Base-by-base conservation (phyloP, 2,329 filamentous ascomycete genomes). In the Pseudogymnoascus sp. region DNA sequence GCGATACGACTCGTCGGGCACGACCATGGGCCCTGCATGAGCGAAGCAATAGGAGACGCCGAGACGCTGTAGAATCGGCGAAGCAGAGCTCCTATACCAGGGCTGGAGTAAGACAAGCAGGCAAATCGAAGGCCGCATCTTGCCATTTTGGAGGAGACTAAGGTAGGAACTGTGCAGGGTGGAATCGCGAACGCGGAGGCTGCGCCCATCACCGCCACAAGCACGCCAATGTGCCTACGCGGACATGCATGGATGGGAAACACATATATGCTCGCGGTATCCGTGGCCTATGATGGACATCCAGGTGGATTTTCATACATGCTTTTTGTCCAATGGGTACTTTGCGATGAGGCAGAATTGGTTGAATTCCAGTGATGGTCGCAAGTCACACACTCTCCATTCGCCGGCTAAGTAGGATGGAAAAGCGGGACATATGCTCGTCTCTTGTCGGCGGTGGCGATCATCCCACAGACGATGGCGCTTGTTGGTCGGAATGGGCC, bases 351-450 rank as follows among this genome's bases (percentile, higher is more conserved):
- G 21, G 38, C 59, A 60, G 59, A 42, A 60, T 38, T 40, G 18
- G 35, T 40, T 38, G 59, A 40, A n/a, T 42, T 25, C 25, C 59
- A 40, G 59, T 60, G 28, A 56, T 56, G 28, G 7, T 40, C 35
- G 18, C 59, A 60, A 60, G 59, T 60, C 59, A 60, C 59, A 56
- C 28, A 56, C 50, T 56, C n/a, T 56, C 28, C 18, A 60, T 60
- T 60, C 59, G 59, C 38, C 21, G 59, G 35, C 35, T 60, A 60
- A 60, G 59, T 40, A 5, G n/a, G 18, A 42, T 11, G 21, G 35
- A 40, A 42, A 38, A 40, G 33, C 38, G 33, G 33, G 59, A 60
- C 38, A 31, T 14, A 16, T 60, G 59, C 25, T 40, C 33, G 35
- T 38, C 25, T 60, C 35, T 60, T 60, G 35, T 60, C 59, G 33